Conservation (phyloP, 352 stramenopile species). For the Globisporangium mamillatum region DNA sequence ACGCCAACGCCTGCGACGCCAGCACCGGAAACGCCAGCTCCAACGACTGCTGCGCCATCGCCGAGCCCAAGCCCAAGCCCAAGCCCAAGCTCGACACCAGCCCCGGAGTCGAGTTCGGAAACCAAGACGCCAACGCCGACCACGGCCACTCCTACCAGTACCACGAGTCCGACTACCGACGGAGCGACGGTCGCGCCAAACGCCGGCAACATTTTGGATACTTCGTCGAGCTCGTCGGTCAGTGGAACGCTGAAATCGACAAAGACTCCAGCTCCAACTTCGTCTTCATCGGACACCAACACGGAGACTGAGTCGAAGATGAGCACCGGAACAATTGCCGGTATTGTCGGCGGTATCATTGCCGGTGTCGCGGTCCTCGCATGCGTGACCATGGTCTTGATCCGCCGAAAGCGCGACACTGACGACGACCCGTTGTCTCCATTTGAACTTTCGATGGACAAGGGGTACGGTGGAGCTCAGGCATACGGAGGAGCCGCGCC, state of each 20-base stretch:
- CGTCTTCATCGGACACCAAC: slow-evolving; percentile 6
- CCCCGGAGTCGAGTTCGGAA: background rate
- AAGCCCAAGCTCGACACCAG: slow-evolving; percentile 2
- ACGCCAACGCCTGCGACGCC: slow-evolving; percentile 8
- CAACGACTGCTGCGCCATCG: slow-evolving; percentile 4
- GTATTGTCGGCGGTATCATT: slow-evolving; percentile 68
- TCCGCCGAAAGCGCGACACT: slow-evolving; percentile 48
- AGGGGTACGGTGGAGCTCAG: slow-evolving; percentile 55
- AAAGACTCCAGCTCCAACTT: slow-evolving; percentile 13
- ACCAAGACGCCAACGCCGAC: slow-evolving; percentile 7
- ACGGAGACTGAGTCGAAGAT: slow-evolving; percentile 38
- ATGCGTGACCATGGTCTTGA: slow-evolving; percentile 51
- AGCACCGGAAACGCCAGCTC: background rate
- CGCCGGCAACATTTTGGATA: background rate
- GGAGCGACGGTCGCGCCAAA: slow-evolving; percentile 6
- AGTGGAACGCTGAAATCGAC: slow-evolving; percentile 10
- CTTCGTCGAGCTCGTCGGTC: slow-evolving; percentile 13
- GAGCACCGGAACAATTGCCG: slow-evolving; percentile 68
- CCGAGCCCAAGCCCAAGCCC: background rate
- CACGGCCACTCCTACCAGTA: background rate
- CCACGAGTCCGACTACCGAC: background rate
- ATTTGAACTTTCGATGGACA: slow-evolving; percentile 85
- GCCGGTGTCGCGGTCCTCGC: slow-evolving; percentile 54
- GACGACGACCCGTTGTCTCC: slow-evolving; percentile 79
- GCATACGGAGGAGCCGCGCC: slow-evolving; percentile 41